Percentiles rank a stretch among this genome's conserved stretches.
Evolutionary conservation across 345 rosid genomes (phyloP).

Genomic region (Laguncularia racemosa): DNA sequence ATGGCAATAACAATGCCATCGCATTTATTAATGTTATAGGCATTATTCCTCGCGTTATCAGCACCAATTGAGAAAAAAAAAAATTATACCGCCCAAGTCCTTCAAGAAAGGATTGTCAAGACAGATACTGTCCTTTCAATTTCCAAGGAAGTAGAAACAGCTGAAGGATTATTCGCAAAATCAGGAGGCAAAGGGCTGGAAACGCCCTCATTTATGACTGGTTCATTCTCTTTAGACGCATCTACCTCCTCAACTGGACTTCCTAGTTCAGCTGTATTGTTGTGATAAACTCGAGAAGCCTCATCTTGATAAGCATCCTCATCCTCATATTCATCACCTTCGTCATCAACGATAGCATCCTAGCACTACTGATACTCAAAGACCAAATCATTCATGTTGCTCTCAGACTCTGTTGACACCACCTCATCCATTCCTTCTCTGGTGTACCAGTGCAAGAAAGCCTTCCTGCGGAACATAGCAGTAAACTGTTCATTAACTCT

Average conservation of each 20-base stretch:
- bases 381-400: no score
- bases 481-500: no score
- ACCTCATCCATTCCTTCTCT: no score
- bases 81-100: conserved; percentile 90
- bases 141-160: conserved; percentile 27
- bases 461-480: no score
- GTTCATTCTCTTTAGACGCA: conserved; percentile 27
- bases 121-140: conserved; percentile 53
- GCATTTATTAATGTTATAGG: conserved; percentile 70
- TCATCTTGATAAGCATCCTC: no score
- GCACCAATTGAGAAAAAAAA: conserved; percentile 93
- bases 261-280: conserved; percentile 21
- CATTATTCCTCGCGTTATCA: conserved; percentile 92
- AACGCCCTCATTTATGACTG: conserved; percentile 26
- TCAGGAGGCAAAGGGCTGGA: conserved; percentile 26
- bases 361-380: no score
- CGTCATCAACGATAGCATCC: no score
- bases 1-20: conserved; percentile 92
- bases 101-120: conserved; percentile 41
- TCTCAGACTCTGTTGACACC: no score
- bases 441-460: no score
- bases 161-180: conserved; percentile 21
- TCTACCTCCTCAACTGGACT: conserved; percentile 35
- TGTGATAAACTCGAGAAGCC: conserved; percentile 31
- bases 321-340: no score